Evolutionary conservation across 805 yeast species (phyloP).

Genomic region (Candida caryicola): DNA sequence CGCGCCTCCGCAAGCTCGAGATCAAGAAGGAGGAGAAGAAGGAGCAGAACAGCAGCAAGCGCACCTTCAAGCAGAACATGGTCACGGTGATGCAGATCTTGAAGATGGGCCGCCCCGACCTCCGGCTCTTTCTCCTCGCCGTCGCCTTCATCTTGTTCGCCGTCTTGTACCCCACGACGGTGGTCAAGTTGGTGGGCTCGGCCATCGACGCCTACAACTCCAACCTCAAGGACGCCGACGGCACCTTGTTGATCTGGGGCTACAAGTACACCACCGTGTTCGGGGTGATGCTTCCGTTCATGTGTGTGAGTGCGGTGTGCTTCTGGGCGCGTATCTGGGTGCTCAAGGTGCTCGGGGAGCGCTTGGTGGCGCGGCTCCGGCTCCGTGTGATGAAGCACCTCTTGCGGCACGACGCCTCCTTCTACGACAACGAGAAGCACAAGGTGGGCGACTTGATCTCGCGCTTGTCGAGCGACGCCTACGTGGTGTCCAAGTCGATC

Average conservation of each 20-base stretch:
- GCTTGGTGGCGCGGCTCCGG: slow-evolving; percentile 43
- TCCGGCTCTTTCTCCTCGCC: slow-evolving; percentile 36
- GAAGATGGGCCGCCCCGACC: slow-evolving; percentile 38
- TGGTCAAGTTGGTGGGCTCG: slow-evolving; percentile 43
- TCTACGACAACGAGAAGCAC: slow-evolving; percentile 43
- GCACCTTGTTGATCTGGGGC: slow-evolving; percentile 43
- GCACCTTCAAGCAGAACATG: slow-evolving; percentile 32
- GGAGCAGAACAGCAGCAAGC: slow-evolving; percentile 20
- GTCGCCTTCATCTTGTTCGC: slow-evolving; percentile 42
- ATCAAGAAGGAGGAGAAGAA: slow-evolving; percentile 30
- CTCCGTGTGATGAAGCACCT: slow-evolving; percentile 41
- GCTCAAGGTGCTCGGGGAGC: slow-evolving; percentile 37
- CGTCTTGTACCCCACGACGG: slow-evolving; percentile 42
- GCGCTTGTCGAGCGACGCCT: slow-evolving; percentile 44
- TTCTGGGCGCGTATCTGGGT: slow-evolving; percentile 49
- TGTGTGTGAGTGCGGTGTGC: slow-evolving; percentile 41
- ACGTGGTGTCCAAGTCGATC: slow-evolving; percentile 43
- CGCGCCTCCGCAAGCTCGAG: slow-evolving; percentile 23
- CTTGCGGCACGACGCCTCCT: slow-evolving; percentile 40
- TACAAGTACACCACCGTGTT: slow-evolving; percentile 41
- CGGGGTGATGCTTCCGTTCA: slow-evolving; percentile 42
- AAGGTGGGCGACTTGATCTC: slow-evolving; percentile 47
- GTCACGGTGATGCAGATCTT: slow-evolving; percentile 38
- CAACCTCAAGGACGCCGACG: slow-evolving; percentile 34
- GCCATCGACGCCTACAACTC: slow-evolving; percentile 42